Percentiles rank a stretch among this genome's conserved stretches.
These are phyloP conservation scores for Spencermartinsiella europaea DNA, from an alignment of 805 yeast genomes.

Conservation along the genomic window DNA sequence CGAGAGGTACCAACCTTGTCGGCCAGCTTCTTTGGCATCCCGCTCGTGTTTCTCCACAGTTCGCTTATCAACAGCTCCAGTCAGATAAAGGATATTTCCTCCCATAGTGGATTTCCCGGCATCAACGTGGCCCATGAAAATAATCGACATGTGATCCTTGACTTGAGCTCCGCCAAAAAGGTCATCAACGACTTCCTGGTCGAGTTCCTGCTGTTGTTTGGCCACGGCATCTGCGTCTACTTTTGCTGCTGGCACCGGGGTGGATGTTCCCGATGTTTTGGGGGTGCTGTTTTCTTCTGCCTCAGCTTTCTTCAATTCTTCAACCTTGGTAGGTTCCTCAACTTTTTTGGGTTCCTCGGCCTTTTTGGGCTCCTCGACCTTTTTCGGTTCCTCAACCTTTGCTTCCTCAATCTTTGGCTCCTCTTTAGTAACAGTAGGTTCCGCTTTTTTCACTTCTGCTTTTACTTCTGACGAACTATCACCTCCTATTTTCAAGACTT, in stretches of 20 bases:
- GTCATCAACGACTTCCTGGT: slow-evolving; percentile 82
- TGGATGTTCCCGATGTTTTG: not conserved
- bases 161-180: slow-evolving; percentile 71
- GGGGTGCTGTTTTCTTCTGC: slow-evolving; percentile 15
- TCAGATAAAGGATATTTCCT: slow-evolving; percentile 86
- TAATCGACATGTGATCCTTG: slow-evolving; percentile 92
- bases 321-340: slow-evolving; percentile 16
- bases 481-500: slow-evolving; percentile 25
- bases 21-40: slow-evolving; percentile 98
- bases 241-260: slow-evolving; percentile 10
- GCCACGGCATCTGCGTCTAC: slow-evolving; percentile 57
- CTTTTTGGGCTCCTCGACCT: slow-evolving; percentile 16
- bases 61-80: slow-evolving; percentile 98
- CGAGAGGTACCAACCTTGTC: slow-evolving; percentile 99
- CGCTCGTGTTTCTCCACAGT: slow-evolving; percentile 96
- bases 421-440: slow-evolving; percentile 11
- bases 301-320: slow-evolving; percentile 18
- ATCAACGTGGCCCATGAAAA: slow-evolving; percentile 99
- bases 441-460: slow-evolving; percentile 9
- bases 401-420: slow-evolving; percentile 17
- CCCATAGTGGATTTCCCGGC: slow-evolving; percentile 99
- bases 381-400: slow-evolving; percentile 22
- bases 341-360: slow-evolving; percentile 15
- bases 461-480: slow-evolving; percentile 13
- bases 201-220: slow-evolving; percentile 73